Base-by-base conservation (phyloP, 2,329 filamentous ascomycete genomes). In the Corinectria fuckeliana region DNA sequence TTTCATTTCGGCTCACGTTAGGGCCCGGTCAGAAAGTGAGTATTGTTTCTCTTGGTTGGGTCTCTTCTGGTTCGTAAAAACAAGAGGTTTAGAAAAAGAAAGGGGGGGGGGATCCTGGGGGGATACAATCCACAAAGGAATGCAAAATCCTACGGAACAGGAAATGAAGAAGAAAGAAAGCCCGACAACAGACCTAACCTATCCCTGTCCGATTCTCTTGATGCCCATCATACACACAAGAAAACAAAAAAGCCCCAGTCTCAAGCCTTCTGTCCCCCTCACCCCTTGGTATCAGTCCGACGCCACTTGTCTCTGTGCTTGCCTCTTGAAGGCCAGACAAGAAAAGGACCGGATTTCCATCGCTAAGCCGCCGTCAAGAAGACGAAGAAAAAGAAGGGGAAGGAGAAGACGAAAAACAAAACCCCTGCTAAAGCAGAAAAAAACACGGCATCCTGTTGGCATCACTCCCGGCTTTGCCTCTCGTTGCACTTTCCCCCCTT, bases 181-280 rank as follows among this genome's bases (percentile, higher is more conserved):
- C 44, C 52, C 23, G 44, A 57, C 25, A 14, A 25, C 28, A 41
- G 23, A 52, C 54, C 20, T 57, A 50, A 38, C 30, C 41, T 28
- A 18, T 52, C 25, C 52, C 34, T 34, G 49, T 20, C 38, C 44
- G 32, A 51, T 58, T 51, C 56, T 48, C 44, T 49, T 62, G 58
- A 48, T 60, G 50, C 49, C 63, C 56, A 58, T 65, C 38, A 62
- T 62, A 62, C 60, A 49, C 34, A 47, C 34, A 50, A 53, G 39
- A 60, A 48, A 39, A 41, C 11, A 39, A 49, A 14, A 49, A 53
- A 54, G 38, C 36, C 58, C 50, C 30, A n/a, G 14, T 14, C 32
- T 32, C 23, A 49, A 50, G 38, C 28, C 39, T 47, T 38, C 58
- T 56, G 36, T 4, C 8, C 14, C 20, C n/a, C 28, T 23, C 34